Evolutionary conservation across 495 filamentous ascomycete species (phyloP).

Genomic region (Mycothermus thermophilus): DNA sequence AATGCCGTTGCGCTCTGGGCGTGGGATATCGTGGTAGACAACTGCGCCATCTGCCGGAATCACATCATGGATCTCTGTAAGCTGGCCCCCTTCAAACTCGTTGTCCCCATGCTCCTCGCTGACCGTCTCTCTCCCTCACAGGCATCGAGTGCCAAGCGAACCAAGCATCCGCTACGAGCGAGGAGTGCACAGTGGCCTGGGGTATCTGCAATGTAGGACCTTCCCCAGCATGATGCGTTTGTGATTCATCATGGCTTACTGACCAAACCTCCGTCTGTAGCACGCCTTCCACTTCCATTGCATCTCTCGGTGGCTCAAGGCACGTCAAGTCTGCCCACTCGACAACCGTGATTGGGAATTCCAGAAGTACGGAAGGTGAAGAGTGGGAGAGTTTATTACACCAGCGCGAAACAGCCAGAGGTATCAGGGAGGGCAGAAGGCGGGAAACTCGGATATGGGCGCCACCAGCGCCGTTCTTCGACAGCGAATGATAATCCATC

Average conservation of each 20-base stretch:
- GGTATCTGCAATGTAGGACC: conserved; percentile 90
- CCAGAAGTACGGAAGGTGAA: conserved; percentile 80
- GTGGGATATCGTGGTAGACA: conserved; percentile 99
- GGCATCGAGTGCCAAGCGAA: conserved; percentile 99
- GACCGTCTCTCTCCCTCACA: conserved; percentile 19
- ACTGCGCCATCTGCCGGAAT: conserved; percentile 98
- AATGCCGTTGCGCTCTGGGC: conserved; percentile 98
- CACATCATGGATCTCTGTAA: conserved; percentile 99
- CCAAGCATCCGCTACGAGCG: conserved; percentile 89
- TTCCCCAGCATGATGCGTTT: no score
- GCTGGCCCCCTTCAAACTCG: conserved; percentile 11
- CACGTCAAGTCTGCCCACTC: conserved; percentile 94
- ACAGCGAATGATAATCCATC: no score
- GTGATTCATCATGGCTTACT: no score
- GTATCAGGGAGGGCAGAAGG: no score
- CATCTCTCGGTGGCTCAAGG: conserved; percentile 98
- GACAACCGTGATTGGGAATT: conserved; percentile 99
- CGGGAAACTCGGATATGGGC: no score
- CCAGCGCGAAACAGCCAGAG: no score
- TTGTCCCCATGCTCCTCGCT: no score
- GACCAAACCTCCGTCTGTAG: conserved; percentile 41
- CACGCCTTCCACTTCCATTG: conserved; percentile 99
- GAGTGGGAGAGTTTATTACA: background rate
- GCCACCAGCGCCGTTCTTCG: no score
- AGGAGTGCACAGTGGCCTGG: conserved; percentile 98